phyloP scores from a whole-genome alignment of 192 early-diverging fungal species.

The Gonapodya sp. region DNA sequence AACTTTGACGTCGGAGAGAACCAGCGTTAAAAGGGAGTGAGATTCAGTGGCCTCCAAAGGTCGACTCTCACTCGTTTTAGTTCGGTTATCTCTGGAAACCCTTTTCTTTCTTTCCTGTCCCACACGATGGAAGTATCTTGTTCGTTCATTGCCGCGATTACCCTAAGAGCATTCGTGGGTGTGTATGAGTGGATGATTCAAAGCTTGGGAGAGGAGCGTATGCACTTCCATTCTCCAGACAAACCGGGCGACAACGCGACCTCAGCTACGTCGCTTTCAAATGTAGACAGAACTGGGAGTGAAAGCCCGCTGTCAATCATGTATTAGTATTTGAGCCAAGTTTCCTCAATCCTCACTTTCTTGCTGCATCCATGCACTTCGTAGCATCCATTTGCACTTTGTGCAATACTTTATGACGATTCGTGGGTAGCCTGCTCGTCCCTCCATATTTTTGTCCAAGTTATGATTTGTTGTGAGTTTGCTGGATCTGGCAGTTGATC shows the following conservation, averaged over 20 bases:
- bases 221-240: neutral
- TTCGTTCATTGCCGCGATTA: neutral
- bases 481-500: too few relatives aligned
- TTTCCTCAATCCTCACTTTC: neutral
- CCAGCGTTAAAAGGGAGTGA: neutral
- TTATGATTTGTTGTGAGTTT: too few relatives aligned
- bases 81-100: neutral
- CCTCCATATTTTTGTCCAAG: too few relatives aligned
- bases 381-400: neutral
- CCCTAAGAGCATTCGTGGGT: neutral
- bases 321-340: too few relatives aligned
- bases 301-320: too few relatives aligned
- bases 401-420: neutral
- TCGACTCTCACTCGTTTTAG: neutral
- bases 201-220: neutral
- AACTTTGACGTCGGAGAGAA: neutral
- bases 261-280: neutral
- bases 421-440: neutral
- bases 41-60: too few relatives aligned
- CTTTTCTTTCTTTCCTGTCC: neutral
- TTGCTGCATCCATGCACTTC: neutral
- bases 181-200: neutral
- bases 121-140: neutral
- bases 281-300: neutral
- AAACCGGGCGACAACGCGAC: neutral